Evolutionary conservation across 1,284 basidiomycete species (phyloP).

Genomic region (Cryptococcus sp.): DNA sequence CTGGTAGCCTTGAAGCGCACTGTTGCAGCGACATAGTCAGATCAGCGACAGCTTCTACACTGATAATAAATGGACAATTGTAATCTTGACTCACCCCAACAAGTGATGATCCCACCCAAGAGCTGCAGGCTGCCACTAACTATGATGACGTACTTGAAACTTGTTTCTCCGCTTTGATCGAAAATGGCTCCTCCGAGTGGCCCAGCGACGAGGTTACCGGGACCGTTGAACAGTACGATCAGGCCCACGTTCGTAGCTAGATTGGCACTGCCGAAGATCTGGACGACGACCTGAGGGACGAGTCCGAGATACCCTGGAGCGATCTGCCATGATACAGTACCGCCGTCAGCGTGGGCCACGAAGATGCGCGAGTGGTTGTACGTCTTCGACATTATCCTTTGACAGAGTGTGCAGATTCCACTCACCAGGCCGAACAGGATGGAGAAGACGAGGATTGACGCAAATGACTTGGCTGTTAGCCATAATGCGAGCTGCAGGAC

Average conservation of each 20-base stretch:
- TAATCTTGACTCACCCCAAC: slow-evolving; percentile 25
- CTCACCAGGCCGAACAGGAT: slow-evolving; percentile 30
- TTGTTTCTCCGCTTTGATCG: slow-evolving; percentile 24
- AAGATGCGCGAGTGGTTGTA: too few relatives aligned
- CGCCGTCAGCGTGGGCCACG: too few relatives aligned
- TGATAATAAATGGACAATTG: background rate
- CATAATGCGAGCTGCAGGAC: slow-evolving; percentile 30
- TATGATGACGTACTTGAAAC: slow-evolving; percentile 32
- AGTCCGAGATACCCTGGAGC: slow-evolving; percentile 39
- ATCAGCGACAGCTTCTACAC: too few relatives aligned
- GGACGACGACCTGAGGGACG: slow-evolving; percentile 39
- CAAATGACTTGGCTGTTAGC: slow-evolving; percentile 33
- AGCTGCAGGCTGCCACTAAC: slow-evolving; percentile 23
- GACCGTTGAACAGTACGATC: slow-evolving; percentile 25
- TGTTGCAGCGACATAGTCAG: background rate
- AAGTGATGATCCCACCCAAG: slow-evolving; percentile 20
- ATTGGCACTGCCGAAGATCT: slow-evolving; percentile 36
- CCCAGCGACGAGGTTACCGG: slow-evolving; percentile 24
- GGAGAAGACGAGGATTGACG: slow-evolving; percentile 23
- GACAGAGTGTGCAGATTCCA: background rate
- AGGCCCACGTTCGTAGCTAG: slow-evolving; percentile 41
- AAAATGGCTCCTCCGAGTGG: slow-evolving; percentile 30
- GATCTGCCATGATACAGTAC: slow-evolving; percentile 2
- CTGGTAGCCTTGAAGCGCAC: background rate
- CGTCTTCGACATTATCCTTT: too few relatives aligned